Evolutionary conservation across 106 monocot genomes (phyloP).

Genomic region (Dendrobium nobile): DNA sequence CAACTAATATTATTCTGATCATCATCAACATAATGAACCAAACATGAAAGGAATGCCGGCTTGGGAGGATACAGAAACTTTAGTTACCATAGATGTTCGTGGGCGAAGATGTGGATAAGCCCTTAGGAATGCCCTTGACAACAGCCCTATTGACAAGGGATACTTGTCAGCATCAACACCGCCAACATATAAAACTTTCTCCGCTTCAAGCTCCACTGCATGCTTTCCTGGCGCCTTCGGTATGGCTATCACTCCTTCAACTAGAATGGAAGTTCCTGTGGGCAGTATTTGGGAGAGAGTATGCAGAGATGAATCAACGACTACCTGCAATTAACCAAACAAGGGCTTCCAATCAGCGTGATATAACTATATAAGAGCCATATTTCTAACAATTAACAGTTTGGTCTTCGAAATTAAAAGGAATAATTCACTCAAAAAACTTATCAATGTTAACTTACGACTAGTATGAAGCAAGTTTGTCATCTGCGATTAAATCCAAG

Average conservation of each 20-base stretch:
- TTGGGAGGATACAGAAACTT: neutral
- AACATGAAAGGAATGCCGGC: neutral
- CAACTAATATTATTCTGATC: constrained; percentile 1
- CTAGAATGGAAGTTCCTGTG: constrained; percentile 58
- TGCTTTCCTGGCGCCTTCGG: constrained; percentile 18
- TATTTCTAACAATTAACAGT: neutral
- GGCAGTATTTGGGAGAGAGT: constrained; percentile 37
- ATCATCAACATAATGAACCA: neutral
- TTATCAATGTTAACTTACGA: constrained; percentile 1
- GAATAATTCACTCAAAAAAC: neutral
- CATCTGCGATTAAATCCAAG: neutral
- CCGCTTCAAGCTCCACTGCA: constrained; percentile 50
- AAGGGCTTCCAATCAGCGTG: neutral
- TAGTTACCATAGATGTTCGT: constrained; percentile 41
- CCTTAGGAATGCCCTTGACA: constrained; percentile 40
- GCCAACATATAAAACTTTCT: constrained; percentile 74
- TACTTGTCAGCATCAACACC: constrained; percentile 43
- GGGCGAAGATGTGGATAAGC: constrained; percentile 56
- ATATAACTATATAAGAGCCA: neutral
- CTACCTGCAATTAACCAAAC: constrained; percentile 33
- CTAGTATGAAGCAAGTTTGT: neutral
- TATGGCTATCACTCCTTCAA: constrained; percentile 51
- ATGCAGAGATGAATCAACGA: constrained; percentile 40
- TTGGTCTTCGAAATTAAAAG: neutral
- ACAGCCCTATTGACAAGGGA: constrained; percentile 32